These are phyloP conservation scores for Amorphotheca resinae DNA, from an alignment of 495 filamentous ascomycete genomes.

Conservation along the genomic window DNA sequence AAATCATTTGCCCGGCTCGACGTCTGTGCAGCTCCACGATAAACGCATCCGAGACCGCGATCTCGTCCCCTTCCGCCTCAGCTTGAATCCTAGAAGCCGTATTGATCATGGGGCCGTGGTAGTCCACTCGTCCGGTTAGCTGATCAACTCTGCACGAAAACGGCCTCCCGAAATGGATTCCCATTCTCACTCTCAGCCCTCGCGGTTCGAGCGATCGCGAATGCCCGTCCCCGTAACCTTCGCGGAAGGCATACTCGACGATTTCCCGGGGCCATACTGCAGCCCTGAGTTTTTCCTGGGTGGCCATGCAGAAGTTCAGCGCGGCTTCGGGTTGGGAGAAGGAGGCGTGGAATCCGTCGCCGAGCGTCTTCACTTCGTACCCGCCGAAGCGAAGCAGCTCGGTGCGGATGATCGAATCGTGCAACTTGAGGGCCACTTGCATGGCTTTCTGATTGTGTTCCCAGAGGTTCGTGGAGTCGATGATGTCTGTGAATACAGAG, in stretches of 20 bases:
- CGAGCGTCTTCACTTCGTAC: constrained; percentile 8
- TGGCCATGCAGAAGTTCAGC: constrained; percentile 1
- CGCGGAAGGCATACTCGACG: neutral
- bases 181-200: constrained; percentile 6
- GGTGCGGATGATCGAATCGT: constrained; percentile 2
- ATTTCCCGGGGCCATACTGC: neutral
- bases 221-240: neutral
- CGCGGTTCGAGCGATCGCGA: neutral
- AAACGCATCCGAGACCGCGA: constrained; percentile 7
- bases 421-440: neutral
- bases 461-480: constrained; percentile 6
- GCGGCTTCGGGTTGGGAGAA: neutral
- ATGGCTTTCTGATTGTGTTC: neutral
- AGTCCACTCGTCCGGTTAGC: neutral
- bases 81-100: neutral
- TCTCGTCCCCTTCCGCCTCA: constrained; percentile 4
- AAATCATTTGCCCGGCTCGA: neutral
- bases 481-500: constrained; percentile 10
- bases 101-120: constrained; percentile 5
- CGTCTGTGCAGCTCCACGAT: neutral
- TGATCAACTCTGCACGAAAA: neutral
- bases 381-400: neutral
- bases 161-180: constrained; percentile 4
- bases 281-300: neutral
- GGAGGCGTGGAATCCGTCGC: constrained; percentile 3